Evolutionary conservation across 2,329 filamentous ascomycete species (phyloP).

Genomic region (Ilyonectria mors-panacis): DNA sequence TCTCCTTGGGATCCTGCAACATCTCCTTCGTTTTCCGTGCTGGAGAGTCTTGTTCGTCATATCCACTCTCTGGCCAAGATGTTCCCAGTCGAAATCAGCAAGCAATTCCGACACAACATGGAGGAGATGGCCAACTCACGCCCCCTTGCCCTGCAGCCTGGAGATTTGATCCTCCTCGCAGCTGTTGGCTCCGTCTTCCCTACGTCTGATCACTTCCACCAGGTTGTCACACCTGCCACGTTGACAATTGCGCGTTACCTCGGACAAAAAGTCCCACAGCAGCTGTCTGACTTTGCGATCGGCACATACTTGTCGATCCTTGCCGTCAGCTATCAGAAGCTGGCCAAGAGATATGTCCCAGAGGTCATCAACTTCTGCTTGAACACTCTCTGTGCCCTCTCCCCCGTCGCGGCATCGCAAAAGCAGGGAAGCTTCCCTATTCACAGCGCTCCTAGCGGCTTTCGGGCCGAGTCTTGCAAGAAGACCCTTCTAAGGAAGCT

Average conservation of each 20-base stretch:
- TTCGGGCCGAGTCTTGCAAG: conserved; percentile 65
- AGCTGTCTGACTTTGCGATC: conserved; percentile 75
- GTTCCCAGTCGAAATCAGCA: conserved; percentile 83
- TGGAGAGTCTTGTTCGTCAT: conserved; percentile 89
- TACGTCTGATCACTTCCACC: conserved; percentile 97
- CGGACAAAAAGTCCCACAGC: conserved; percentile 79
- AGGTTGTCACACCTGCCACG: conserved; percentile 91
- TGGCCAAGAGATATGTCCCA: conserved; percentile 90
- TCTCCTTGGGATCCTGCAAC: conserved; percentile 60
- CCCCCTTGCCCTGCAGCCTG: conserved; percentile 69
- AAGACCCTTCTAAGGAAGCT: conserved; percentile 65
- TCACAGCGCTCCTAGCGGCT: conserved; percentile 67
- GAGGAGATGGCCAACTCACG: conserved; percentile 65
- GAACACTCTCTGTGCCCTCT: conserved; percentile 79
- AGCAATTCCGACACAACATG: conserved; percentile 83
- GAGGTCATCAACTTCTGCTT: conserved; percentile 87
- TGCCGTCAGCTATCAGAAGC: conserved; percentile 83
- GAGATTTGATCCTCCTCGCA: conserved; percentile 87
- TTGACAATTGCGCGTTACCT: conserved; percentile 88
- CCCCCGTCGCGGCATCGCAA: conserved; percentile 66
- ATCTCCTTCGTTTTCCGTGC: conserved; percentile 73
- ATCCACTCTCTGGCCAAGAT: conserved; percentile 93
- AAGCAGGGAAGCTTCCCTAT: conserved; percentile 72
- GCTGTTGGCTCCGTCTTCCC: conserved; percentile 90
- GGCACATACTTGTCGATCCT: conserved; percentile 87